Evolutionary conservation across 805 yeast species (phyloP).

Genomic region (Yarrowia sp.): DNA sequence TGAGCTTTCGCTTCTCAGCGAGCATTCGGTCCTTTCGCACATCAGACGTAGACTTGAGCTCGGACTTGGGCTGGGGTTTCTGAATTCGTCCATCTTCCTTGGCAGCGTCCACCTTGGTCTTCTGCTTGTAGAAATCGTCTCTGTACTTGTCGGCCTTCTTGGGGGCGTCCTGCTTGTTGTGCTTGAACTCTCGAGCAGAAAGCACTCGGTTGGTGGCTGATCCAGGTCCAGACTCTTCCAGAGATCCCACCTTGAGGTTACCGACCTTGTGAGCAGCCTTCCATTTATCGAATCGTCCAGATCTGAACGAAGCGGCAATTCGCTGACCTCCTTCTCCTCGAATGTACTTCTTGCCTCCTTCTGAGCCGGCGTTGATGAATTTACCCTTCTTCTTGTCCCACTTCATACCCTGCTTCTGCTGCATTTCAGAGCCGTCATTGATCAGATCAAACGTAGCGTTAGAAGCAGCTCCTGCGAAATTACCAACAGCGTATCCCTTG

Average conservation of each 20-base stretch:
- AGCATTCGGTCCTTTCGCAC: constrained; percentile 72
- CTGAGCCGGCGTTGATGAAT: constrained; percentile 73
- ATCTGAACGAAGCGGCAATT: constrained; percentile 85
- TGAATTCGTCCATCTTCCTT: constrained; percentile 56
- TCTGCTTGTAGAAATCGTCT: constrained; percentile 80
- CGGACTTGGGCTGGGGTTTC: constrained; percentile 38
- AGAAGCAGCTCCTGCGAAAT: constrained; percentile 78
- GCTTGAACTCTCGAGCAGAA: constrained; percentile 51
- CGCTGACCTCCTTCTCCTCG: constrained; percentile 92
- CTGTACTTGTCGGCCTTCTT: constrained; percentile 85
- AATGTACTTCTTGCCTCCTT: constrained; percentile 72
- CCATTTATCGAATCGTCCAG: constrained; percentile 94
- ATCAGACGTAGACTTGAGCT: constrained; percentile 65
- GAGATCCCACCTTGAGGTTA: constrained; percentile 52
- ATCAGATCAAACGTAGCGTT: constrained; percentile 81
- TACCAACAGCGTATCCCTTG: constrained; percentile 56
- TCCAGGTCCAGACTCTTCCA: constrained; percentile 44
- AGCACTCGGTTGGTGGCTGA: constrained; percentile 38
- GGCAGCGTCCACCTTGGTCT: constrained; percentile 79
- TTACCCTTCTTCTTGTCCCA: constrained; percentile 96
- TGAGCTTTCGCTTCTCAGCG: constrained; percentile 71
- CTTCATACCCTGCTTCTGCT: constrained; percentile 63
- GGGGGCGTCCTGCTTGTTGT: constrained; percentile 75
- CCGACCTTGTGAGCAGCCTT: constrained; percentile 60
- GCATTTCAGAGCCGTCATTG: constrained; percentile 68